Conservation (phyloP, 2,329 filamentous ascomycete species). For the Xylariaceae sp. region DNA sequence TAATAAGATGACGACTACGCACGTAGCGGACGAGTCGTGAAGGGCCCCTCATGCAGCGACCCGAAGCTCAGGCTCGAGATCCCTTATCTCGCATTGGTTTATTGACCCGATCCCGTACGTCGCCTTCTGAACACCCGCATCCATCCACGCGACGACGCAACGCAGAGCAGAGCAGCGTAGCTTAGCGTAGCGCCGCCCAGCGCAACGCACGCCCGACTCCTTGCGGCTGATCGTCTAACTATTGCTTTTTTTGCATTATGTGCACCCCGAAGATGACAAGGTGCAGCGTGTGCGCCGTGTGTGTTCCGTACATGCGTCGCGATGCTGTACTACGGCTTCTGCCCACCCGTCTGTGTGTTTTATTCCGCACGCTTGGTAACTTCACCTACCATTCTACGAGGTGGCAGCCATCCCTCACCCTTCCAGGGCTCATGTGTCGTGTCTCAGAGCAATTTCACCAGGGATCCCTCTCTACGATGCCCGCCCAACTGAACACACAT, state of each 20-base stretch:
- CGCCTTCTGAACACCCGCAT: slow-evolving; percentile 4
- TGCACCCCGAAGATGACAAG: background rate
- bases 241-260: slow-evolving; percentile 10
- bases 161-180: too few species aligned
- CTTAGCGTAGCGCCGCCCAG: too few species aligned
- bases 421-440: background rate
- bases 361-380: background rate
- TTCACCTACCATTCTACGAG: background rate
- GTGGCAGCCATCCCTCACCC: background rate
- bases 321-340: background rate
- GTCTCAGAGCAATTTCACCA: background rate
- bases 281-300: background rate
- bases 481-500: background rate
- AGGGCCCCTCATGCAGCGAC: slow-evolving; percentile 2
- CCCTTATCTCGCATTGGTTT: slow-evolving; percentile 27
- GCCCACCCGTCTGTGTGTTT: background rate
- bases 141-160: slow-evolving; percentile 12
- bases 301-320: background rate
- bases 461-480: background rate
- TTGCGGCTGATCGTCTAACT: slow-evolving; percentile 8
- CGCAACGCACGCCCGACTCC: background rate
- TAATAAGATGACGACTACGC: background rate
- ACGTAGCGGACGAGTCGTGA: background rate
- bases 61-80: slow-evolving; percentile 23
- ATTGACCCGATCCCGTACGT: slow-evolving; percentile 10